Evolutionary conservation across 2,329 filamentous ascomycete species (phyloP).

Genomic region (Alternaria atra): DNA sequence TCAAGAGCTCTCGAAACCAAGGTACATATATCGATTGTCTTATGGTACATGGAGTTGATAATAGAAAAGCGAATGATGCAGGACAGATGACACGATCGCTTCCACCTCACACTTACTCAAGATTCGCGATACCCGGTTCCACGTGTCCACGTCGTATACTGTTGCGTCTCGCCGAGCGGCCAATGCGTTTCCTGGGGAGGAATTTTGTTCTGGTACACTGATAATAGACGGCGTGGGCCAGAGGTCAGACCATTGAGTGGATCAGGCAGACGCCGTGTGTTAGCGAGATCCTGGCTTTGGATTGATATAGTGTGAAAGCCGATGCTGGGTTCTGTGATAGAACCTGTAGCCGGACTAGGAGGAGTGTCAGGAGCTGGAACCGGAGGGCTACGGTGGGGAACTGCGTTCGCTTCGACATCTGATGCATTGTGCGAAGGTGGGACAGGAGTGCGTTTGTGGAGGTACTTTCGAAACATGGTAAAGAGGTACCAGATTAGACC

Average conservation of each 20-base stretch:
- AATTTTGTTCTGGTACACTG: neutral
- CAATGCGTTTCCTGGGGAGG: neutral
- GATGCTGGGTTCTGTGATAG: neutral
- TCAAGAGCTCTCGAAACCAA: no score
- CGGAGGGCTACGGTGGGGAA: neutral
- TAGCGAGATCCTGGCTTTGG: neutral
- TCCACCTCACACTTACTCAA: neutral
- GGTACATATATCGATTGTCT: no score
- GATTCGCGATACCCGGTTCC: neutral
- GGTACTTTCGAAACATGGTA: neutral
- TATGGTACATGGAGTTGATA: neutral
- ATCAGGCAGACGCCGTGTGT: neutral
- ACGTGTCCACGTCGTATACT: neutral
- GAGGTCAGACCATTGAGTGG: neutral
- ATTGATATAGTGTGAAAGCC: neutral
- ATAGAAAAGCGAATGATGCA: neutral
- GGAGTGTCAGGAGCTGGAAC: neutral
- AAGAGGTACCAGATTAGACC: neutral
- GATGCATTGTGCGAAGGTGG: neutral
- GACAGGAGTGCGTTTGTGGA: rapidly evolving
- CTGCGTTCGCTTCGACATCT: neutral
- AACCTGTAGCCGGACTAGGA: rapidly evolving
- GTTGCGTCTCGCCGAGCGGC: neutral
- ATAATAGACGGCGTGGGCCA: neutral
- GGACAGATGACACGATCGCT: neutral